Evolutionary conservation across 2,329 filamentous ascomycete genomes (phyloP).

Genomic region (Penicillium crustosum): DNA sequence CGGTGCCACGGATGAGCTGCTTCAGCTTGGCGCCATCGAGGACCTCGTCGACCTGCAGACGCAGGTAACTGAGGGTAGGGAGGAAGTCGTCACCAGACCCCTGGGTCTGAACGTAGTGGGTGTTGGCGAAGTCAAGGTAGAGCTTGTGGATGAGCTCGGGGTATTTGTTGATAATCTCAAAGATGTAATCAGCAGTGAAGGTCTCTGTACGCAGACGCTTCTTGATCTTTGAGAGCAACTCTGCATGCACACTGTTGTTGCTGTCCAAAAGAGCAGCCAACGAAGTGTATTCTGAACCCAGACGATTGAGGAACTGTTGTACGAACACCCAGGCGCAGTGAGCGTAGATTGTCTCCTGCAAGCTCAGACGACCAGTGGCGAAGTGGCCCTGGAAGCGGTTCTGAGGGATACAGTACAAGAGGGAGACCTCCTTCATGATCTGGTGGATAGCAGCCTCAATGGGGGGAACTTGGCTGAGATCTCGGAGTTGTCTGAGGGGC

Average conservation of each 20-base stretch:
- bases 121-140: conserved; percentile 87
- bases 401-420: conserved; percentile 95
- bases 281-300: conserved; percentile 88
- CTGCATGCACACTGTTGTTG: conserved; percentile 79
- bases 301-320: conserved; percentile 94
- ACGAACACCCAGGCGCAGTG: conserved; percentile 98
- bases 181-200: conserved; percentile 96
- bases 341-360: conserved; percentile 96
- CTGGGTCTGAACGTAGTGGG: conserved; percentile 72
- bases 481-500: conserved; percentile 63
- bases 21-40: conserved; percentile 72
- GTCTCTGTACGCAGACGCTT: conserved; percentile 92
- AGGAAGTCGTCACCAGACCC: conserved; percentile 65
- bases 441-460: conserved; percentile 96
- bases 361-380: conserved; percentile 77
- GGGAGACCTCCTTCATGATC: conserved; percentile 96
- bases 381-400: conserved; percentile 95
- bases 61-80: conserved; percentile 67
- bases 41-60: conserved; percentile 69
- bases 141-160: conserved; percentile 81
- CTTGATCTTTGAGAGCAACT: conserved; percentile 91
- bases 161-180: conserved; percentile 92
- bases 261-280: conserved; percentile 76
- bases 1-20: conserved; percentile 74
- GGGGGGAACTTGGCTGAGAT: conserved; percentile 65